Conservation (phyloP, 805 yeast species). For the Zygoascus flipseniorum region DNA sequence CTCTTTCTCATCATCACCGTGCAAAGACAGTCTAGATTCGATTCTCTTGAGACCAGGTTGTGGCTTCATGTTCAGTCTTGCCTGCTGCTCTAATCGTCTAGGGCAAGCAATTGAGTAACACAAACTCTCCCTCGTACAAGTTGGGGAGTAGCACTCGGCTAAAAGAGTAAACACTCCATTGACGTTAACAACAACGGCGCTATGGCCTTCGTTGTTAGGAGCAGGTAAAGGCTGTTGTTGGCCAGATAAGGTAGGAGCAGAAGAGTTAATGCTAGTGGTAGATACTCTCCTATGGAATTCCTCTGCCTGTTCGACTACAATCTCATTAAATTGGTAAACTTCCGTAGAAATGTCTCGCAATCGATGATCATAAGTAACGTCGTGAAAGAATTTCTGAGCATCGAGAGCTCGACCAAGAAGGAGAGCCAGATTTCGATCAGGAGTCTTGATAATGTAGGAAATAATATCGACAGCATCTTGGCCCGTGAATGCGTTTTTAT, state of each 20-base stretch:
- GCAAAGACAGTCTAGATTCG: conserved; percentile 57
- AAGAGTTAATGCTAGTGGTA: background rate
- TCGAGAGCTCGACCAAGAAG: conserved; percentile 85
- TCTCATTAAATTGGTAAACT: conserved; percentile 61
- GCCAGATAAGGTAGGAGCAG: background rate
- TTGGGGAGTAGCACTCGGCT: conserved; percentile 94
- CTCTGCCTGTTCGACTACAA: conserved; percentile 16
- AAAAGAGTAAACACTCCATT: conserved; percentile 90
- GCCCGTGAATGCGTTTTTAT: conserved; percentile 90
- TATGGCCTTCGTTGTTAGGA: conserved; percentile 3
- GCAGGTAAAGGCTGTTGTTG: background rate
- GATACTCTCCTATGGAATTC: background rate
- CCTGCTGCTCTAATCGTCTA: conserved; percentile 89
- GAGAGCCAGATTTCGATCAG: conserved; percentile 84
- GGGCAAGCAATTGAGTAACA: conserved; percentile 98
- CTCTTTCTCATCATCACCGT: conserved; percentile 63
- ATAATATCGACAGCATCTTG: conserved; percentile 89
- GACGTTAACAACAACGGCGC: conserved; percentile 31
- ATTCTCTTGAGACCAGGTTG: conserved; percentile 77
- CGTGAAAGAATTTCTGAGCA: conserved; percentile 90
- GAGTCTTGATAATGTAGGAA: conserved; percentile 75
- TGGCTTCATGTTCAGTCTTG: conserved; percentile 79
- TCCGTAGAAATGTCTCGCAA: conserved; percentile 81
- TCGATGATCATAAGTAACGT: conserved; percentile 90
- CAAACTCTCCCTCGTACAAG: conserved; percentile 78